A percentile compares a stretch with the other conserved stretches of the same genome.
Evolutionary conservation across 2,329 filamentous ascomycete genomes (phyloP).

Genomic region (Hymenoscyphus albidus): DNA sequence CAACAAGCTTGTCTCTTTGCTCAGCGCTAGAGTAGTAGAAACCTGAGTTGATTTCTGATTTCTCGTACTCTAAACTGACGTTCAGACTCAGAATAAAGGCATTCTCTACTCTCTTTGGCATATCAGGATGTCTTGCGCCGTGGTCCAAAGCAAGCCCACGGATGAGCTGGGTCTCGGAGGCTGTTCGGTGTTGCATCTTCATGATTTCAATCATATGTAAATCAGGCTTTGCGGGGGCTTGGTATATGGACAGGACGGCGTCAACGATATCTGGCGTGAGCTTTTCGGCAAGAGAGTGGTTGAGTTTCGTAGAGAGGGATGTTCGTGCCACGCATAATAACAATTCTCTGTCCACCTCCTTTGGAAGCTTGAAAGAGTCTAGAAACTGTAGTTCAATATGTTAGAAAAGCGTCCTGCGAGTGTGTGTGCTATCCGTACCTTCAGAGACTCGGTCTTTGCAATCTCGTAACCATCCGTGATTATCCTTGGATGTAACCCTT

Average conservation of each 20-base stretch:
- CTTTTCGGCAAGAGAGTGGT: constrained; percentile 80
- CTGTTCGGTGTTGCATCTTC: constrained; percentile 99
- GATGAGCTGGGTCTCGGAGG: constrained; percentile 94
- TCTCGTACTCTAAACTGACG: constrained; percentile 96
- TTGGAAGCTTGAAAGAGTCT: constrained; percentile 85
- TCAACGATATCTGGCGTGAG: constrained; percentile 95
- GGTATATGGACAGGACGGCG: constrained; percentile 90
- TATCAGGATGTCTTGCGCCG: constrained; percentile 93
- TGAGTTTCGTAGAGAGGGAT: constrained; percentile 92
- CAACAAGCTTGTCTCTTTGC: constrained; percentile 95
- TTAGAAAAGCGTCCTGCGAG: constrained; percentile 15
- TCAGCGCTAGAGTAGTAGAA: constrained; percentile 99
- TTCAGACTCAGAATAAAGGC: constrained; percentile 94
- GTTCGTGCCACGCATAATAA: constrained; percentile 90
- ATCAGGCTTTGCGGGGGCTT: constrained; percentile 86
- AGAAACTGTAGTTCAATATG: constrained; percentile 61
- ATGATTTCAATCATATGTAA: constrained; percentile 99
- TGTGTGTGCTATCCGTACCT: constrained; percentile 48
- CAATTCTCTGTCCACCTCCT: constrained; percentile 88
- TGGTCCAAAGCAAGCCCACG: constrained; percentile 90
- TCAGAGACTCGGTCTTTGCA: constrained; percentile 87
- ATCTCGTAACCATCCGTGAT: constrained; percentile 98
- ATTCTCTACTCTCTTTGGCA: constrained; percentile 95
- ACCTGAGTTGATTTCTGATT: constrained; percentile 97
- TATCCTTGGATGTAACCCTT: constrained; percentile 94